Conservation (phyloP, 176 grass and related monocot genomes). For the Miscanthus lutarioriparius region DNA sequence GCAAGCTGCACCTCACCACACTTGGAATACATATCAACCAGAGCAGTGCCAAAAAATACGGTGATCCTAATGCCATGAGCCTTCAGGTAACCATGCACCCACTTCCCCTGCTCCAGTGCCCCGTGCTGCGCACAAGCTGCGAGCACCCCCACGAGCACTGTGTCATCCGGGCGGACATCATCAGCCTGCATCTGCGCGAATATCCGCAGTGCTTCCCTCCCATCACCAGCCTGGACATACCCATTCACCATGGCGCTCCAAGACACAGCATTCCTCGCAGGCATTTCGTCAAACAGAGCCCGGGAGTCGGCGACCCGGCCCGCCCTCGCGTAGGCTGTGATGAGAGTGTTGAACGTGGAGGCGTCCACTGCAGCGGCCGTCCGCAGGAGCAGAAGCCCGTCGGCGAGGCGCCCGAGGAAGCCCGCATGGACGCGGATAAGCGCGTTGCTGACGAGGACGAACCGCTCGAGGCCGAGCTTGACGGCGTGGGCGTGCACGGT, state of each 20-base stretch:
- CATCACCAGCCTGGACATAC: constrained; percentile 51
- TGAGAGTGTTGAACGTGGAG: constrained; percentile 54
- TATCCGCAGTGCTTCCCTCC: constrained; percentile 37
- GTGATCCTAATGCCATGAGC: constrained; percentile 25
- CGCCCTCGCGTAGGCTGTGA: constrained; percentile 34
- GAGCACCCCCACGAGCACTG: constrained; percentile 41
- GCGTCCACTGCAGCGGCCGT: constrained; percentile 20
- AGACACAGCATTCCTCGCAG: constrained; percentile 38
- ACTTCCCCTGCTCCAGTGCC: constrained; percentile 57
- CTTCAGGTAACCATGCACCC: constrained; percentile 51
- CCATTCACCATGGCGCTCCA: constrained; percentile 65
- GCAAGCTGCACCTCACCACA: constrained; percentile 52
- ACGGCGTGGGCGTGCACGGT: constrained; percentile 49
- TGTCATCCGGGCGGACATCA: constrained; percentile 37
- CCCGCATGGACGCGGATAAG: constrained; percentile 53
- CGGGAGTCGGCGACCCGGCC: constrained; percentile 17
- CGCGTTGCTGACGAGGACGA: constrained; percentile 53
- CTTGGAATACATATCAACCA: constrained; percentile 56
- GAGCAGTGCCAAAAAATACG: constrained; percentile 49
- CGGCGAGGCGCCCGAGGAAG: constrained; percentile 26
- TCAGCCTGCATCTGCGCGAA: constrained; percentile 42
- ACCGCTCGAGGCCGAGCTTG: constrained; percentile 47
- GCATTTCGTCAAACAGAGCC: constrained; percentile 53
- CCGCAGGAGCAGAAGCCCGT: constrained; percentile 38
- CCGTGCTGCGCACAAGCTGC: constrained; percentile 39